Percentiles rank a stretch among this genome's conserved stretches.
Evolutionary conservation across 1,284 basidiomycete species (phyloP).

Genomic region (Heliocybe sulcata): DNA sequence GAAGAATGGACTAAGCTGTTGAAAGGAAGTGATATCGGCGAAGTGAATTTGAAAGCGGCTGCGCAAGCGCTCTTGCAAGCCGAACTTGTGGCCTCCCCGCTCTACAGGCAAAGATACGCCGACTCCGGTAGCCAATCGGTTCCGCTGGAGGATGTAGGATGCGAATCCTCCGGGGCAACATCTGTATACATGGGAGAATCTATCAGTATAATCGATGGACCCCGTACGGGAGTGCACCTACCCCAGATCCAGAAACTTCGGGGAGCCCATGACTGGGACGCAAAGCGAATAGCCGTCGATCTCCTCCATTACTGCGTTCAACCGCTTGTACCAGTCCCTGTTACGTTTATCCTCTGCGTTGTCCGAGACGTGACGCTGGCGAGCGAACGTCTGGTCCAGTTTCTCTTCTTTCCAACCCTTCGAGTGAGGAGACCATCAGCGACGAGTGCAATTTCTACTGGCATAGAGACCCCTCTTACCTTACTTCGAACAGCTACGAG

Average conservation of each 20-base stretch:
- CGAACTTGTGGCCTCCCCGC: neutral
- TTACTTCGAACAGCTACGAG: neutral
- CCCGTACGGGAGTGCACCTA: too few relatives aligned
- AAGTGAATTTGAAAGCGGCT: neutral
- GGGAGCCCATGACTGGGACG: neutral
- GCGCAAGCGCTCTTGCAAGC: neutral
- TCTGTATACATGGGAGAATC: neutral
- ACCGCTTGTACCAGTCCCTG: neutral
- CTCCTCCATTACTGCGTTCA: neutral
- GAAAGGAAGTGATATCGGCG: neutral
- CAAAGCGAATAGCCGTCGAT: neutral
- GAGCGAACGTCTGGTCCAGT: conserved; percentile 8
- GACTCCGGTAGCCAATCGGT: neutral
- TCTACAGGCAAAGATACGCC: neutral
- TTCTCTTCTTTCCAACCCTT: conserved; percentile 9
- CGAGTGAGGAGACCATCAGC: neutral
- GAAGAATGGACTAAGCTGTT: neutral
- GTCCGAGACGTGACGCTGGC: conserved; percentile 4
- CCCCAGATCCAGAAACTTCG: neutral
- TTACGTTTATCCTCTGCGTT: neutral
- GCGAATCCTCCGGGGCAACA: neutral
- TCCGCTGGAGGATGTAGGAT: neutral
- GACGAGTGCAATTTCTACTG: neutral
- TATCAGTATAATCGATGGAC: neutral
- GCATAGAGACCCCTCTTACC: too few relatives aligned